Percentiles rank a stretch among this genome's conserved stretches.
These are phyloP conservation scores for Dactylonectria macrodidyma DNA, from an alignment of 2,329 filamentous ascomycete species.

Conservation along the genomic window DNA sequence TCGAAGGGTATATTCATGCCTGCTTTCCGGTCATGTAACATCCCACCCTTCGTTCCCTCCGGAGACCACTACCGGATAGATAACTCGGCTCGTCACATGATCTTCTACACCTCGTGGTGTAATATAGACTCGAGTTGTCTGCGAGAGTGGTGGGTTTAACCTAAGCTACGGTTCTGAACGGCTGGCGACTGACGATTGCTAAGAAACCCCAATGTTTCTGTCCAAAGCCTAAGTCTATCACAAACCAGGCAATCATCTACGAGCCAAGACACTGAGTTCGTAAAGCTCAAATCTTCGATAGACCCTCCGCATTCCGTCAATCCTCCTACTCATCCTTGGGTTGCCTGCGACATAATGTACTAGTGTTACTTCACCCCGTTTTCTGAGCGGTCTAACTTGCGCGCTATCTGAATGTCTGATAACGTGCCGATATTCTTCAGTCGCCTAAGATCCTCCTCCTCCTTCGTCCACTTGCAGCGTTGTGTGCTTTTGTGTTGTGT, in stretches of 20 bases:
- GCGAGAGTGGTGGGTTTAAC: too few relatives aligned
- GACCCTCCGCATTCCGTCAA: neutral
- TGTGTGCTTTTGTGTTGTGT: slow-evolving; percentile 8
- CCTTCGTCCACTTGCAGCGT: slow-evolving; percentile 4
- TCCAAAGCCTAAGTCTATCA: neutral
- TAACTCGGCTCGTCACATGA: too few relatives aligned
- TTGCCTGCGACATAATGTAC: slow-evolving; percentile 5
- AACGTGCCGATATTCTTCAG: slow-evolving; percentile 13
- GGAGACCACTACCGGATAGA: too few relatives aligned
- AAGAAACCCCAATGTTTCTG: neutral
- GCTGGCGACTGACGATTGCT: too few relatives aligned
- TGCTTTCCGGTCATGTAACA: too few relatives aligned
- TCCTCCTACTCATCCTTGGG: neutral
- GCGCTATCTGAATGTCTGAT: neutral
- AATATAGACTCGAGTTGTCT: too few relatives aligned
- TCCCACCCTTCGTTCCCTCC: too few relatives aligned
- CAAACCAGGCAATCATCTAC: neutral
- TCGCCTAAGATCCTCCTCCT: slow-evolving; percentile 18
- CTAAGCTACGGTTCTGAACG: too few relatives aligned
- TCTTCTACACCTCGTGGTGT: too few relatives aligned
- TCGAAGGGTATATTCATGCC: too few relatives aligned
- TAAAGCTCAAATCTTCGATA: neutral
- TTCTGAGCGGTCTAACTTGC: slow-evolving; percentile 12
- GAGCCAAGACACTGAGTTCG: neutral
- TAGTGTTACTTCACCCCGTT: slow-evolving; percentile 15